phyloP scores from a whole-genome alignment of 345 rosid genomes.

The Clausena lansium region DNA sequence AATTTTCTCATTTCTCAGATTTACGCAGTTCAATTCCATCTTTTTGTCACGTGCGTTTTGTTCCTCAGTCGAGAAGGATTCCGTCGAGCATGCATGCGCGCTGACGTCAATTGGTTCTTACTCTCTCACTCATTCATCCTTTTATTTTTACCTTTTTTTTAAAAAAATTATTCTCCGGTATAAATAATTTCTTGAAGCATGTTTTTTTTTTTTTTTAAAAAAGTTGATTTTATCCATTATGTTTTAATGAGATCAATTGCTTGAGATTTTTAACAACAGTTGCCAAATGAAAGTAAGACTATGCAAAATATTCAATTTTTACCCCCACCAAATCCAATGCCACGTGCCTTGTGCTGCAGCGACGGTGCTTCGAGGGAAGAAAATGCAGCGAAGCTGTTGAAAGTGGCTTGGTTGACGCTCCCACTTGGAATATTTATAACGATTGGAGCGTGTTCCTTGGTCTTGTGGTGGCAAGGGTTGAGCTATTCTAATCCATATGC shows the following conservation, averaged over 20 bases:
- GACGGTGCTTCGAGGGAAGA: conserved; percentile 42
- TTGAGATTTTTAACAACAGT: not conserved
- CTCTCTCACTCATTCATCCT: not conserved
- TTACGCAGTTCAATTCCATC: conserved; percentile 87
- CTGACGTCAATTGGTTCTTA: conserved; percentile 61
- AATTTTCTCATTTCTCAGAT: conserved; percentile 39
- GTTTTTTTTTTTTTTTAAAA: too few relatives aligned
- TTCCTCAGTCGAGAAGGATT: conserved; percentile 97
- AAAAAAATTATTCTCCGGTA: not conserved
- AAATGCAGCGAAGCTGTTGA: conserved; percentile 48
- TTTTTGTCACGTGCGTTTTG: conserved; percentile 81
- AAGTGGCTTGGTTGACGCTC: conserved; percentile 80
- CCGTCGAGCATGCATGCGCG: conserved; percentile 87
- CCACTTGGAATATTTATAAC: conserved; percentile 70
- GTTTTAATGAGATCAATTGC: too few relatives aligned
- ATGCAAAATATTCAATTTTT: too few relatives aligned
- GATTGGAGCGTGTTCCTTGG: conserved; percentile 43
- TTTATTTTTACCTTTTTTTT: not conserved
- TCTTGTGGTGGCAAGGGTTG: conserved; percentile 89
- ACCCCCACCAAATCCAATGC: not conserved
- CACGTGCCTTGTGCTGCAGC: conserved; percentile 36
- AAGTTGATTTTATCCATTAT: too few relatives aligned
- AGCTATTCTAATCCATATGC: conserved; percentile 58
- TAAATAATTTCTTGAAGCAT: not conserved
- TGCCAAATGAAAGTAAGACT: not conserved